Evolutionary conservation across 148 eudicot genomes (phyloP), one percentile per base, ranked within the genome.

Genomic region (Amaranthus cruentus): DNA sequence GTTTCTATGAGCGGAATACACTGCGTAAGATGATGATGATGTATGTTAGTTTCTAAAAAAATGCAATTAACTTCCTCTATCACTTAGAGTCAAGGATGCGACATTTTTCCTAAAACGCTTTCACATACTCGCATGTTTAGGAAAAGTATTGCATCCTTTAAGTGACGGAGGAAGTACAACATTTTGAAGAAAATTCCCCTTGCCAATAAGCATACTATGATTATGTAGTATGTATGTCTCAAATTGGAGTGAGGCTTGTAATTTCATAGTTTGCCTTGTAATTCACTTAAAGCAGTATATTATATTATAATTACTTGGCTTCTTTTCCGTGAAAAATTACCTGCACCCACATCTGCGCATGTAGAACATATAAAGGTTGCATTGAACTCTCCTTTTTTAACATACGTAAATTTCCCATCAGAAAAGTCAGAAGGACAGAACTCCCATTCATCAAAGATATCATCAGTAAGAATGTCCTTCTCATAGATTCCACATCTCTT

Each of bases 401-500:
- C 69, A 75, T 62, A 85, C 56, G 66, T 77, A 76, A 88, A 91
- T 69, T 48, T 82, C 43, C 90, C 96, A 79, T 85, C 80, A 78
- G 76, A 42, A 21, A 95, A 95, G 76, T 91, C 90, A 47, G 88
- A 79, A 66, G 97, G 86, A 73, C 98, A 95, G 70, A 95, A 66
- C 80, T 90, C 97, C 97, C 97, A 91, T 72, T 91, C 98, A 78
- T 90, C 96, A 79, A 91, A 90, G 76, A 71, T 76, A 44, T 85
- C 89, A 75, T 85, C 87, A 9, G 82, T 68, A 53, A 73, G 75
- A 13, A 95, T 46, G 73, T 86, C 89, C 72, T 86, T 55, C 76
- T 87, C 90, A 62, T 87, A 91, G 10, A 95, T 48, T 49, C 97
- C 96, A 81, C 97, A 95, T 69, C 97, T 87, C 88, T 95, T 95